Conservation (phyloP, 1,284 basidiomycete species). For the Trichosporon faecale region DNA sequence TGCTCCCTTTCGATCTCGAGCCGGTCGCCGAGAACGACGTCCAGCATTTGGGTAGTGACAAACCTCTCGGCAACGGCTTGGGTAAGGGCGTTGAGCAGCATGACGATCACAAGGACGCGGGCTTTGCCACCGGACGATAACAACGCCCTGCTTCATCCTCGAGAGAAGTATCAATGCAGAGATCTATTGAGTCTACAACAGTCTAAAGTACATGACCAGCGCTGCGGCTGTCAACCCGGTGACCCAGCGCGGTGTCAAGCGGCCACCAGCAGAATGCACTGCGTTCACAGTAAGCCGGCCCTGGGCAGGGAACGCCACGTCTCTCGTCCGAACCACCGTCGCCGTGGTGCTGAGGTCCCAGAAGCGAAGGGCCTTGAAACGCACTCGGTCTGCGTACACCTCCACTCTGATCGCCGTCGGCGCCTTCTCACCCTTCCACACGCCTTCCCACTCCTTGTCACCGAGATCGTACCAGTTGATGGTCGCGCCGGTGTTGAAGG, state of each 20-base stretch:
- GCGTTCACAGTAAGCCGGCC: neutral
- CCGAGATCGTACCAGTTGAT: neutral
- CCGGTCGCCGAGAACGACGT: no score
- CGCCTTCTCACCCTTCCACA: neutral
- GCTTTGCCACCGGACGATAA: no score
- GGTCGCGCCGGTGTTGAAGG: constrained; percentile 13
- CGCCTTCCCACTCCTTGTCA: neutral
- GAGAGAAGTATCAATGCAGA: no score
- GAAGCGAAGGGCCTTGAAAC: neutral
- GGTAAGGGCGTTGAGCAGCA: no score
- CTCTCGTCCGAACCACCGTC: neutral
- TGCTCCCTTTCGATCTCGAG: no score
- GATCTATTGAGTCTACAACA: neutral
- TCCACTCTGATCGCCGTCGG: neutral
- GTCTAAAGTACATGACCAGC: neutral
- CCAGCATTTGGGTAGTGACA: no score
- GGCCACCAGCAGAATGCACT: neutral
- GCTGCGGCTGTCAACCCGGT: neutral
- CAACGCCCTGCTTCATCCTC: no score
- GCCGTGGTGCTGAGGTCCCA: neutral
- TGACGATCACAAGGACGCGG: no score
- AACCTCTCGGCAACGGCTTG: no score
- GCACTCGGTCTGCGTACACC: constrained; percentile 9
- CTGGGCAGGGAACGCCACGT: neutral
- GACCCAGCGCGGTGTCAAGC: neutral